phyloP scores from a whole-genome alignment of 2,329 filamentous ascomycete genomes.

The Grosmannia huntii region DNA sequence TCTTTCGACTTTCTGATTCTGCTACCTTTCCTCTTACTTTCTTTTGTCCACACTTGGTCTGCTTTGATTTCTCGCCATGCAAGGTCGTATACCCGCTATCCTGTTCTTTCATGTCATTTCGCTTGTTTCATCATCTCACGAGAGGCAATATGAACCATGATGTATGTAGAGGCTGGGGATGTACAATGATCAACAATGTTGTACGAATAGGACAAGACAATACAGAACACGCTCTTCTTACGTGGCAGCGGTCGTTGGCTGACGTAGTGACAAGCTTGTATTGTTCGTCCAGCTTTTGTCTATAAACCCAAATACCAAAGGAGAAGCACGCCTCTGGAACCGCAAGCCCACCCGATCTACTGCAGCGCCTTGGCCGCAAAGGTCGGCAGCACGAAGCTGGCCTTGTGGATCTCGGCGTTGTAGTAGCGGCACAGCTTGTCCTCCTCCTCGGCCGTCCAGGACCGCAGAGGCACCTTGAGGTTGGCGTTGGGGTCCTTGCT shows the following conservation, averaged over 20 bases:
- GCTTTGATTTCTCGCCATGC: background rate
- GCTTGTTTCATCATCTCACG: background rate
- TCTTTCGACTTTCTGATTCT: background rate
- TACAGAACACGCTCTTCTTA: background rate
- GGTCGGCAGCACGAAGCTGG: constrained; percentile 82
- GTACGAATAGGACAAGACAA: background rate
- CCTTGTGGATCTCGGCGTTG: constrained; percentile 92
- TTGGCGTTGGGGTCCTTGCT: constrained; percentile 81
- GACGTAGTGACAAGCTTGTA: no score
- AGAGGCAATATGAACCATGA: background rate
- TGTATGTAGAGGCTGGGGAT: background rate
- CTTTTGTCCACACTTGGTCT: background rate
- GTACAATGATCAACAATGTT: background rate
- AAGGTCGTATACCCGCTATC: background rate
- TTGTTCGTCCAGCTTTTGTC: background rate
- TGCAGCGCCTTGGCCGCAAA: constrained; percentile 72
- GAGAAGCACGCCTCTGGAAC: background rate
- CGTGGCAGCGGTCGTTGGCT: no score
- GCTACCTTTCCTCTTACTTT: background rate
- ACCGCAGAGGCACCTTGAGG: constrained; percentile 72
- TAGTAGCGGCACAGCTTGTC: constrained; percentile 92
- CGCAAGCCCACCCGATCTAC: constrained; percentile 20
- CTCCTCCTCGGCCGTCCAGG: constrained; percentile 79
- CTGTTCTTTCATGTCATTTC: background rate
- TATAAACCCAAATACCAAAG: background rate